A percentile compares a stretch with the other conserved stretches of the same genome.
Evolutionary conservation across 169 alveolate species (phyloP).

Genomic region (Plasmodium chabaudi): DNA sequence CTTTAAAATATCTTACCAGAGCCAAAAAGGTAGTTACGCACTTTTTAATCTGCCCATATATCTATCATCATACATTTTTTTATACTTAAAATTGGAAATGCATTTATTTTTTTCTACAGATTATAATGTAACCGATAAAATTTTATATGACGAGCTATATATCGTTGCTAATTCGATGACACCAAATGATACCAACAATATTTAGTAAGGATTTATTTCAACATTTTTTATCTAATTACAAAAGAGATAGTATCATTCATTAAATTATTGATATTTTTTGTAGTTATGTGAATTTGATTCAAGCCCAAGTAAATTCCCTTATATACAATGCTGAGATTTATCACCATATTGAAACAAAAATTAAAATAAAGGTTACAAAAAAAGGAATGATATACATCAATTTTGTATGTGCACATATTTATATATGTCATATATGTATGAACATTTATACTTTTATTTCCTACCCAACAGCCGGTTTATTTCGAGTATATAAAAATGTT

Average conservation of each 20-base stretch:
- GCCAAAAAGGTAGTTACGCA: slow-evolving; percentile 36
- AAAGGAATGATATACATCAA: neutral
- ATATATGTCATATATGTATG: neutral
- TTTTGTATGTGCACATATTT: neutral
- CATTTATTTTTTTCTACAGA: slow-evolving; percentile 1
- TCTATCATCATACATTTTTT: neutral
- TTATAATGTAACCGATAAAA: slow-evolving; percentile 48
- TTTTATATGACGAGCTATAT: slow-evolving; percentile 42
- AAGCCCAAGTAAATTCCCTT: slow-evolving; percentile 64
- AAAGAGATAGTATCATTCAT: neutral
- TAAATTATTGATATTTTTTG: neutral
- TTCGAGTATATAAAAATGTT: slow-evolving; percentile 50
- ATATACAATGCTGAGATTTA: slow-evolving; percentile 44
- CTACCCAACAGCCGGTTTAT: slow-evolving; percentile 21
- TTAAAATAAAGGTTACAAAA: slow-evolving; percentile 40
- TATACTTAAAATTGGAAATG: no score
- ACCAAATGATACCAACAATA: slow-evolving; percentile 35
- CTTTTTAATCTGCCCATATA: neutral
- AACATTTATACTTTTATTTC: neutral
- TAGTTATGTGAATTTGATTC: slow-evolving; percentile 52
- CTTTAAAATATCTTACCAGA: slow-evolving; percentile 49
- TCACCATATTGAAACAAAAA: slow-evolving; percentile 15
- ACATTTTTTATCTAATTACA: neutral
- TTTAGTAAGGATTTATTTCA: slow-evolving; percentile 8
- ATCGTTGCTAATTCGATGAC: slow-evolving; percentile 67